Conservation (phyloP, 257 asterid species). For the Jaltomata sinuosa region DNA sequence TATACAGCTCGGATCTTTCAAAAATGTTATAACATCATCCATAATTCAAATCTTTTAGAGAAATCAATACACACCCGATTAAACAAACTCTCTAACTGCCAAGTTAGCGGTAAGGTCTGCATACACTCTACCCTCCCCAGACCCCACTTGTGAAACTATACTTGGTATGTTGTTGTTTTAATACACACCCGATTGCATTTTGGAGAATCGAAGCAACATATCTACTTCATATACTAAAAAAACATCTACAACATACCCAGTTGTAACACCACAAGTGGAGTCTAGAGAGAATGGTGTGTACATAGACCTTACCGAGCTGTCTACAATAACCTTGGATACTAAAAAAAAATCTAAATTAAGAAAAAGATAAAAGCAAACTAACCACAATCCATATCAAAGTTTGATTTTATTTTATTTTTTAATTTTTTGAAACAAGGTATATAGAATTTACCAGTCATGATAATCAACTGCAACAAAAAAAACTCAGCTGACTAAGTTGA, state of each 20-base stretch:
- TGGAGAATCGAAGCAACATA: not conserved
- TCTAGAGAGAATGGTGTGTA: too few relatives aligned
- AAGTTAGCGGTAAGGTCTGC: too few relatives aligned
- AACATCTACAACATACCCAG: too few relatives aligned
- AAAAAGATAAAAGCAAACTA: not conserved
- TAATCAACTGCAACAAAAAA: not conserved
- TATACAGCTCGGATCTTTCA: too few relatives aligned
- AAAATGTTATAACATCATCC: not conserved
- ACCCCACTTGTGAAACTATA: too few relatives aligned
- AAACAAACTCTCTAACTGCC: too few relatives aligned
- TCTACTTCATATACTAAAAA: not conserved
- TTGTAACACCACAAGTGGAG: too few relatives aligned
- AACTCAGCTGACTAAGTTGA: conserved; percentile 1
- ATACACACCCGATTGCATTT: not conserved
- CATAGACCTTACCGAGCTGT: too few relatives aligned
- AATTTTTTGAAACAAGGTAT: not conserved
- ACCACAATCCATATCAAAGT: not conserved
- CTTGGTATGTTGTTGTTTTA: too few relatives aligned
- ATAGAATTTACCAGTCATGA: not conserved
- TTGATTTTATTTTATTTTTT: not conserved
- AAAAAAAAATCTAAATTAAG: not conserved
- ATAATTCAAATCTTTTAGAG: not conserved
- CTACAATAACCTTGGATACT: too few relatives aligned
- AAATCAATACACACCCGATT: not conserved
- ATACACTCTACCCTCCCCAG: too few relatives aligned